Percentiles rank a stretch among this genome's conserved stretches.
phyloP scores from a whole-genome alignment of 495 filamentous ascomycete species.

The Neurospora hispaniola region DNA sequence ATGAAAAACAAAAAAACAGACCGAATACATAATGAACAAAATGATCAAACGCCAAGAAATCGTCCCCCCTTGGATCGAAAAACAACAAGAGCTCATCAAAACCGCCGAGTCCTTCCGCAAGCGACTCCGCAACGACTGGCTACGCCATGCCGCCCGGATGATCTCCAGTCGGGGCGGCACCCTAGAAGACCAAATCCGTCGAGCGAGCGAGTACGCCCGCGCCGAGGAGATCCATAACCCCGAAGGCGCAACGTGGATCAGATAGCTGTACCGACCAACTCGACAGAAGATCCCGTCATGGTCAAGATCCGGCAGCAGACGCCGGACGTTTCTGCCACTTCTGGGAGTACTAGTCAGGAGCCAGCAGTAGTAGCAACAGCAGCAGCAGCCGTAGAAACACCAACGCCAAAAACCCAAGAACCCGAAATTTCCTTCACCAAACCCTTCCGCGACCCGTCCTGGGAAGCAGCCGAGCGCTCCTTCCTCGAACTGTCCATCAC shows the following conservation, averaged over 20 bases:
- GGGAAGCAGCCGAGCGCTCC: conserved; percentile 58
- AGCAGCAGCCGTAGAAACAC: background rate
- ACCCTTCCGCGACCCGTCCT: conserved; percentile 55
- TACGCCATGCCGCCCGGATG: conserved; percentile 65
- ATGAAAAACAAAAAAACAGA: conserved; percentile 33
- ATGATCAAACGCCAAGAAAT: conserved; percentile 93
- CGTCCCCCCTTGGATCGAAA: conserved; percentile 86
- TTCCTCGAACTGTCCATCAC: conserved; percentile 73
- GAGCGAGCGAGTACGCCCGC: conserved; percentile 61
- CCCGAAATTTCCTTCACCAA: conserved; percentile 20
- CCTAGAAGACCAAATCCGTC: conserved; percentile 62
- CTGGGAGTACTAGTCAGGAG: background rate
- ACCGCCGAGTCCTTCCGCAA: conserved; percentile 59
- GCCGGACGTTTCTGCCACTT: background rate
- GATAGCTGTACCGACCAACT: conserved; percentile 37
- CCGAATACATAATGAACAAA: conserved; percentile 97
- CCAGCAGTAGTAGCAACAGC: background rate
- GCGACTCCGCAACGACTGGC: conserved; percentile 75
- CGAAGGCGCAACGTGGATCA: conserved; percentile 33
- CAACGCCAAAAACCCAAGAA: background rate
- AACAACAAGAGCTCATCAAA: conserved; percentile 80
- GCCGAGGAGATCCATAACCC: conserved; percentile 55
- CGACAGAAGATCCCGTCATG: conserved; percentile 39
- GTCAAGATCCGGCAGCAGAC: conserved; percentile 29
- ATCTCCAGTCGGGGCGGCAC: conserved; percentile 74